Percentiles rank a stretch among this genome's conserved stretches.
phyloP scores from a whole-genome alignment of 2,329 filamentous ascomycete species.

The Diaporthe helianthi region DNA sequence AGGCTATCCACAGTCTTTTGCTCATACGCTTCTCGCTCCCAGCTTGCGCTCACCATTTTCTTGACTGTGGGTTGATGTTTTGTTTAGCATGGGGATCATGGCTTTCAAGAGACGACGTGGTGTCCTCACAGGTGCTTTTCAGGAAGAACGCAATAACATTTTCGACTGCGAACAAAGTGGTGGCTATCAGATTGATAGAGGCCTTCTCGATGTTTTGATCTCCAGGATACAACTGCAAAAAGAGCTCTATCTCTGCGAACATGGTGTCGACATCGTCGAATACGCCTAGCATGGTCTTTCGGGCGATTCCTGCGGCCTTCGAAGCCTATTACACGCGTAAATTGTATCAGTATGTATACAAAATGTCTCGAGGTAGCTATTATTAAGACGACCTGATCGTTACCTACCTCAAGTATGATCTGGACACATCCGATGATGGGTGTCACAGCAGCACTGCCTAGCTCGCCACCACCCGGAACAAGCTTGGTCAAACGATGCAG shows the following conservation, averaged over 20 bases:
- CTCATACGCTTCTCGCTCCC: not conserved
- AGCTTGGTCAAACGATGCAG: not conserved
- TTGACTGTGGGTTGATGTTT: not conserved
- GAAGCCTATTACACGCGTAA: no score
- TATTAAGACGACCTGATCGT: no score
- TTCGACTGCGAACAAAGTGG: not conserved
- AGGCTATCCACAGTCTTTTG: not conserved
- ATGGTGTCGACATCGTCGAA: conserved; percentile 3
- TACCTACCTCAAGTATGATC: not conserved
- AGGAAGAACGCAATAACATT: conserved; percentile 18
- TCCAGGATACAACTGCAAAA: not conserved
- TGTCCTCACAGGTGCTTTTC: not conserved
- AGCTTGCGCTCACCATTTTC: not conserved
- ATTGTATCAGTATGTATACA: no score
- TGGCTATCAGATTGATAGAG: not conserved
- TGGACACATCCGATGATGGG: conserved; percentile 14
- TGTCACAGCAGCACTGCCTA: not conserved
- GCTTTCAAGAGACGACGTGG: no score
- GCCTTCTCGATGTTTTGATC: conserved; percentile 17
- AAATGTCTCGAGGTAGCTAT: no score
- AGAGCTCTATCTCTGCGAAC: conserved; percentile 7
- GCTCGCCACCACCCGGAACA: not conserved
- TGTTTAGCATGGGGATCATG: not conserved
- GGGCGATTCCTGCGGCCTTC: not conserved
- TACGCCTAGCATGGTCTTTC: not conserved